Base-by-base conservation (phyloP, 2,329 filamentous ascomycete species). In the Colletotrichum costaricense region DNA sequence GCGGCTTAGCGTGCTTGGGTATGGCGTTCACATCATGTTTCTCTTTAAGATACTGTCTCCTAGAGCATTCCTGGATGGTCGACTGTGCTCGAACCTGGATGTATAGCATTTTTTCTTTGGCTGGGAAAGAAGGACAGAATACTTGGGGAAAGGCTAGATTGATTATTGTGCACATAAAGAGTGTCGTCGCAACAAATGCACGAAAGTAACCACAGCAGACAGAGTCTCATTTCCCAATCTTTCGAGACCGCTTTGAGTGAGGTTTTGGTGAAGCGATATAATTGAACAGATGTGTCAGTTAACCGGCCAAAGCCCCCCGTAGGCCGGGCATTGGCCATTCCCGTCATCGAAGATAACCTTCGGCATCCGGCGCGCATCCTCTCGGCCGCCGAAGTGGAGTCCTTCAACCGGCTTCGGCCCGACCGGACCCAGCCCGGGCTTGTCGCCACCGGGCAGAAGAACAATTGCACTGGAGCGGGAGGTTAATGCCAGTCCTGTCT, bases 71-170 rank as follows among this genome's bases (percentile, higher is more conserved):
- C 42, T 49, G 42, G 19, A 19, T 42, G 46, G 28, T 22, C 24
- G 14, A n/a, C 14, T 38, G 52, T 30, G 22, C 14, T 69, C 16
- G 4, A 49, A 28, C 26, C 70, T 70, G 46, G 58, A 16, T 70
- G 46, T 55, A 57, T 56, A 70, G 67, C 67, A 70, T 65, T 42
- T n/a, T 54, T 14, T 3, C 38, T 22, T 30, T 42, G 24, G 5
- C 28, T 35, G 12, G 7, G n/a, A 24, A 11, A 22, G 30, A 55
- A 19, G 16, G 59, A 16, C 24, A 35, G 24, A 55, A 1, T 30
- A 59, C 28, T 52, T n/a, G 33, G 49, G 60, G 60, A 57, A 38
- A 38, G 60, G 55, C 60, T 65, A 70, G 46, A 42, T 33, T 65
- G 57, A 42, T 55, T 38, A 49, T 54, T 11, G 24, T 33, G 19